Percentiles rank a stretch among this genome's conserved stretches.
phyloP scores from a whole-genome alignment of 345 rosid genomes.

The Capsella bursapastoris region DNA sequence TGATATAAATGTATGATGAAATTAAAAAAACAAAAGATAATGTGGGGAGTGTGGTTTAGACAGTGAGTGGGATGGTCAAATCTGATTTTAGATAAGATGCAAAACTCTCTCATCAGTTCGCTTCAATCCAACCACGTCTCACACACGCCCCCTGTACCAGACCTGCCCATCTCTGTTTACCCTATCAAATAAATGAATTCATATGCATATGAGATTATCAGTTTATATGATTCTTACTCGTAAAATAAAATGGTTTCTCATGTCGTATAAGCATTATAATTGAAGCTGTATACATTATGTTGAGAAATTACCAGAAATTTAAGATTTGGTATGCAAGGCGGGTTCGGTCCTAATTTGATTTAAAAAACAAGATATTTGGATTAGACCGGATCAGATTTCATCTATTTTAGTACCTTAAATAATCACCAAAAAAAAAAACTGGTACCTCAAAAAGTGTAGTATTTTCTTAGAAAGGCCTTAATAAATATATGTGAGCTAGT shows the following conservation, averaged over 20 bases:
- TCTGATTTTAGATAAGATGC: constrained; percentile 40
- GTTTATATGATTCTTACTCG: no score
- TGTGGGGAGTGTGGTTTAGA: constrained; percentile 26
- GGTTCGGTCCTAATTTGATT: neutral
- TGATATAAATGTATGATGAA: neutral
- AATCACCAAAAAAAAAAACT: no score
- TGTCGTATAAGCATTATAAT: neutral
- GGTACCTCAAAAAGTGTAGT: no score
- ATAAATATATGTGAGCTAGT: neutral
- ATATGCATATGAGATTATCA: no score
- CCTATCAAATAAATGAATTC: neutral
- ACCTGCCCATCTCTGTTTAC: constrained; percentile 28
- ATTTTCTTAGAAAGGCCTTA: no score
- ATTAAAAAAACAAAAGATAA: constrained; percentile 25
- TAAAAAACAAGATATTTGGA: no score
- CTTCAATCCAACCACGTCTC: constrained; percentile 33
- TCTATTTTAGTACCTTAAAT: no score
- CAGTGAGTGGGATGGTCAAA: constrained; percentile 45
- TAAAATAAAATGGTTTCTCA: neutral
- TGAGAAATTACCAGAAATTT: neutral
- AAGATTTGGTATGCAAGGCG: no score
- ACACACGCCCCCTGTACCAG: constrained; percentile 4
- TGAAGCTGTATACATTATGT: neutral
- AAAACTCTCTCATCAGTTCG: constrained; percentile 20
- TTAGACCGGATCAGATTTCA: no score